Evolutionary conservation across 2,329 filamentous ascomycete genomes (phyloP).

Genomic region (Tolypocladium guangdongense): DNA sequence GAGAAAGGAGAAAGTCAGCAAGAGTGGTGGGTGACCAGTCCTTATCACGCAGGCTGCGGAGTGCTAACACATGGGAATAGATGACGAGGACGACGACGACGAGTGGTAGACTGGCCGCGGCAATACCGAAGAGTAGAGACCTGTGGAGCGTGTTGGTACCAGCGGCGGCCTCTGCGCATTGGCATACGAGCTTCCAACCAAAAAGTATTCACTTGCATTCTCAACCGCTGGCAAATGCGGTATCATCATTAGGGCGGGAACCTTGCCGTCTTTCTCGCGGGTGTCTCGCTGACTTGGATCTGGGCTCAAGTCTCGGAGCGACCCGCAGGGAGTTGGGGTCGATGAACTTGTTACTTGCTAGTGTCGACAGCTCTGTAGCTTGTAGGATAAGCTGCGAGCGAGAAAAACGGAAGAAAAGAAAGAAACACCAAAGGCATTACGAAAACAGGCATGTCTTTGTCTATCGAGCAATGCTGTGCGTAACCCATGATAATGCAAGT

Average conservation of each 20-base stretch:
- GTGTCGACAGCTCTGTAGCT: background rate
- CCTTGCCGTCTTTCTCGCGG: background rate
- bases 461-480: constrained; percentile 12
- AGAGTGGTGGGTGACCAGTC: constrained; percentile 64
- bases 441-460: constrained; percentile 13
- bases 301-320: background rate
- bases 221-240: background rate
- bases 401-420: background rate
- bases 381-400: background rate
- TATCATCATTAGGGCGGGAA: background rate
- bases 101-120: constrained; percentile 41
- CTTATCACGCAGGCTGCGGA: background rate
- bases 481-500: constrained; percentile 10
- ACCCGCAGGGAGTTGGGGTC: background rate
- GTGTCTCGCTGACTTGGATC: background rate
- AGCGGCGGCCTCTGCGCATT: background rate
- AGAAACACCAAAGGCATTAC: constrained; percentile 5
- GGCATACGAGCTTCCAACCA: background rate
- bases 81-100: constrained; percentile 68
- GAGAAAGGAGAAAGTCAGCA: constrained; percentile 87
- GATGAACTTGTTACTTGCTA: background rate
- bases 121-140: background rate
- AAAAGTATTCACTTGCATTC: background rate
- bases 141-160: background rate
- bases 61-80: constrained; percentile 28